Percentiles rank a stretch among this genome's conserved stretches.
These are phyloP conservation scores for Cladophialophora immunda DNA, from an alignment of 2,329 filamentous ascomycete species.

Conservation along the genomic window DNA sequence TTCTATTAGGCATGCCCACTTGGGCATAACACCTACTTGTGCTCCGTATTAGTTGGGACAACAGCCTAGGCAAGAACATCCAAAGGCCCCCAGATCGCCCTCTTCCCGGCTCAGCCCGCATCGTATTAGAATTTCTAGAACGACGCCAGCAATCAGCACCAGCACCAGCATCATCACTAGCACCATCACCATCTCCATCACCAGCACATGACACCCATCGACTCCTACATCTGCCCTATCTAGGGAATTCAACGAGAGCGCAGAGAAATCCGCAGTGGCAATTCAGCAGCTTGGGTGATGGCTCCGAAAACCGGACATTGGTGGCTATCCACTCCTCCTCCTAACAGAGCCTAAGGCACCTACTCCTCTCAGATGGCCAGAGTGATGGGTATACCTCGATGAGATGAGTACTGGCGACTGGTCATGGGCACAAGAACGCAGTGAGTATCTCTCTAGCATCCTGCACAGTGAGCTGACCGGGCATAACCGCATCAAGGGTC, in stretches of 20 bases:
- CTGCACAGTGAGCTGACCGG: not conserved
- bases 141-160: not conserved
- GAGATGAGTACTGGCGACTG: too few species aligned
- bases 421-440: too few species aligned
- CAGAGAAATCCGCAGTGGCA: slow-evolving; percentile 1
- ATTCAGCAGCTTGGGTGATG: not conserved
- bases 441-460: not conserved
- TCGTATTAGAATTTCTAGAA: slow-evolving; percentile 1
- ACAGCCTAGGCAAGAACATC: not conserved
- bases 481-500: not conserved
- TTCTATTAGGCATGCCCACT: too few species aligned
- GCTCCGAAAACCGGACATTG: not conserved
- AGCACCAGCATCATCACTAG: not conserved
- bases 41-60: not conserved
- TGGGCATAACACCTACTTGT: not conserved
- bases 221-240: not conserved
- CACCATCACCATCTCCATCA: too few species aligned
- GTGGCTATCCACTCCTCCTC: not conserved
- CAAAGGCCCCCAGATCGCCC: not conserved
- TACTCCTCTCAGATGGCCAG: too few species aligned
- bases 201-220: too few species aligned
- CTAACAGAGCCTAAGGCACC: not conserved
- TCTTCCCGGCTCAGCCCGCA: not conserved
- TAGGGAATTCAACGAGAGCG: not conserved
- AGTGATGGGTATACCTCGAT: too few species aligned